Base-by-base conservation (phyloP, 345 rosid species). In the Excoecaria cochinchinensis region DNA sequence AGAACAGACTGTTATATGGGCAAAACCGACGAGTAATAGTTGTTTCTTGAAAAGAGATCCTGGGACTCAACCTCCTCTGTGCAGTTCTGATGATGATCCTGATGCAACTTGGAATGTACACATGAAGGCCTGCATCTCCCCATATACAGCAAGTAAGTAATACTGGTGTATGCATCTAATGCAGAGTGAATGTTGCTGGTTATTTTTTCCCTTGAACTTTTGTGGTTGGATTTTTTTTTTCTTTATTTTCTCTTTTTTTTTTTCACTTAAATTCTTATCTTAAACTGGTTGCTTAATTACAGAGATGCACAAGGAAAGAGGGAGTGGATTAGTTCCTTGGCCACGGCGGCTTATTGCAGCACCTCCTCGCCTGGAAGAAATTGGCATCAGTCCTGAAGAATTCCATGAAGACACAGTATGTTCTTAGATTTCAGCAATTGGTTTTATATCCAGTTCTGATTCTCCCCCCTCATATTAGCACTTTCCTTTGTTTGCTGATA, bases 1-100 rank as follows among this genome's bases (percentile, higher is more conserved):
- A 80, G 92, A 92, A 75, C 99, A 95, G 83, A 89, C 98, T 74
- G 97, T 93, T 76, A 89, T 95, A 70, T 95, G 99, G 99, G 89
- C 81, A 75, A 95, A 95, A 80, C 97, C 98, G 2, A 72, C 84
- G 76, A 87, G 87, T 78, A 95, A 95, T 82, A 87, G 89, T 81
- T 95, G 99, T 84, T 95, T 88, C 80, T 72, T 87, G 87, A 91
- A 90, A 80, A 87, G 99, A 74, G 90, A 70, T 55, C 80, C 77
- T 21, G 89, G 91, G 56, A 82, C 89, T 55, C 87, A 61, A 39
- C 99, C 98, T 70, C 91, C 92, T n/a, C 76, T 95, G 77, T 95
- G 99, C 53, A 82, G 84, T 79, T 77, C 92, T 61, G 90, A 80
- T 31, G 93, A 93, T 77, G 92, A 93, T 74, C 91, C 91, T 46